Evolutionary conservation across 1,139 yeast species (phyloP).

Genomic region (Magnusiomyces paraingens): DNA sequence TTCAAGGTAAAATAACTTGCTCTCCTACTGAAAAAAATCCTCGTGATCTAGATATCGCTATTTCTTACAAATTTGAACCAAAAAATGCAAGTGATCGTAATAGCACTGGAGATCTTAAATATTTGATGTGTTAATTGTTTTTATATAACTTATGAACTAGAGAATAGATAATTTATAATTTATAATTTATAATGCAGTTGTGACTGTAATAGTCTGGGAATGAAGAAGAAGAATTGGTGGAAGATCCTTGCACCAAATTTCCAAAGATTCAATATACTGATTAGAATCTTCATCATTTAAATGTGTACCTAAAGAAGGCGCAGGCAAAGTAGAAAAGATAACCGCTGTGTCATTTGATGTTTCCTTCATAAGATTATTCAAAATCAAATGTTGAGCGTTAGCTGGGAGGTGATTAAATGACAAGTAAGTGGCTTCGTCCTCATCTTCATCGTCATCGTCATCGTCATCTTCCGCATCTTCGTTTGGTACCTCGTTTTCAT

Average conservation of each 20-base stretch:
- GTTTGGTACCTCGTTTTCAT: too few relatives aligned
- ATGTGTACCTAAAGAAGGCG: conserved; percentile 80
- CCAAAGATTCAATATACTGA: conserved; percentile 69
- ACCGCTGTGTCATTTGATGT: conserved; percentile 57
- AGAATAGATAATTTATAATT: neutral
- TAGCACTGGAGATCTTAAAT: conserved; percentile 8
- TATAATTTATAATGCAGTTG: conserved; percentile 60
- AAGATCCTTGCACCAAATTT: conserved; percentile 71
- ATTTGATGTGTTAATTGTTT: conserved; percentile 13
- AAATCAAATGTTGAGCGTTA: conserved; percentile 78
- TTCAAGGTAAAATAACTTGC: conserved; percentile 66
- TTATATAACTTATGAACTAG: neutral
- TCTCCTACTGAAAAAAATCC: conserved; percentile 75
- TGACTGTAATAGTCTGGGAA: conserved; percentile 91
- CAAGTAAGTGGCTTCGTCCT: conserved; percentile 25
- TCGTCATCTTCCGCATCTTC: conserved; percentile 20
- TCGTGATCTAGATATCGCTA: conserved; percentile 48
- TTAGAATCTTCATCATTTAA: conserved; percentile 57
- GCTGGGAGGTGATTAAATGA: conserved; percentile 85
- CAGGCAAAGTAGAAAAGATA: conserved; percentile 82
- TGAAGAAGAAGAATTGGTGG: conserved; percentile 80
- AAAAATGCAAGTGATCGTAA: conserved; percentile 32
- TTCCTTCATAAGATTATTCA: conserved; percentile 75
- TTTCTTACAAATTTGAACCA: conserved; percentile 49
- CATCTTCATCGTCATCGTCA: conserved; percentile 14